These are phyloP conservation scores for Lactarius tabidus DNA, from an alignment of 768 basidiomycete species.

Conservation along the genomic window DNA sequence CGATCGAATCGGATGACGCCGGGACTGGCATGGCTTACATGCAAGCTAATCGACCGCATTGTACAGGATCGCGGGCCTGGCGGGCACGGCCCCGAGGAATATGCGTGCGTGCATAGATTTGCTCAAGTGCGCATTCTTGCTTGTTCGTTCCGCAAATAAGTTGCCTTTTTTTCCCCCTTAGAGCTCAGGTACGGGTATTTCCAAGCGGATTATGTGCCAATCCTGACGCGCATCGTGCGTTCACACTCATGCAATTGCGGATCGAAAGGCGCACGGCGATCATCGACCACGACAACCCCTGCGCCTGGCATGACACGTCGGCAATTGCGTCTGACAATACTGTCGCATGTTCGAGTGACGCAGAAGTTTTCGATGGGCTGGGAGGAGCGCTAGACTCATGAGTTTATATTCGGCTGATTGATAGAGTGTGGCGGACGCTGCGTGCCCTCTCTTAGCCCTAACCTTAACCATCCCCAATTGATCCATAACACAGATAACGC, in stretches of 20 bases:
- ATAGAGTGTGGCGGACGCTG: not conserved
- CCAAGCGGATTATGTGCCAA: too few species aligned
- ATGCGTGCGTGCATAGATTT: slow-evolving; percentile 88
- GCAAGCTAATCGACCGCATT: slow-evolving; percentile 70
- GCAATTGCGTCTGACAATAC: not conserved
- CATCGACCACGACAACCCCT: too few species aligned
- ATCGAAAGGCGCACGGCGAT: too few species aligned
- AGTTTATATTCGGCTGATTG: too few species aligned
- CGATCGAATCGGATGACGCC: too few species aligned
- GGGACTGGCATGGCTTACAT: slow-evolving; percentile 90
- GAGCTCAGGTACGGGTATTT: too few species aligned
- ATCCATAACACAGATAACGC: slow-evolving; percentile 55
- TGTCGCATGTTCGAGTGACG: not conserved
- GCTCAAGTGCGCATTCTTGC: slow-evolving; percentile 56
- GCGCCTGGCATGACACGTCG: not conserved
- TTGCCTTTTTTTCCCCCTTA: too few species aligned
- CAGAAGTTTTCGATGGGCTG: not conserved
- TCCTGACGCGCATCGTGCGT: too few species aligned
- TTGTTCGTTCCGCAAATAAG: not conserved
- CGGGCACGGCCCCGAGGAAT: slow-evolving; percentile 89
- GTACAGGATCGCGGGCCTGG: slow-evolving; percentile 83
- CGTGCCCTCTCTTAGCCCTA: not conserved
- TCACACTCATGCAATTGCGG: too few species aligned
- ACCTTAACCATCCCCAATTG: too few species aligned
- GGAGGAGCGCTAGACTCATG: too few species aligned